Evolutionary conservation across 148 eudicot species (phyloP), one percentile per base, ranked within the genome.

Genomic region (Beta vulgaris): DNA sequence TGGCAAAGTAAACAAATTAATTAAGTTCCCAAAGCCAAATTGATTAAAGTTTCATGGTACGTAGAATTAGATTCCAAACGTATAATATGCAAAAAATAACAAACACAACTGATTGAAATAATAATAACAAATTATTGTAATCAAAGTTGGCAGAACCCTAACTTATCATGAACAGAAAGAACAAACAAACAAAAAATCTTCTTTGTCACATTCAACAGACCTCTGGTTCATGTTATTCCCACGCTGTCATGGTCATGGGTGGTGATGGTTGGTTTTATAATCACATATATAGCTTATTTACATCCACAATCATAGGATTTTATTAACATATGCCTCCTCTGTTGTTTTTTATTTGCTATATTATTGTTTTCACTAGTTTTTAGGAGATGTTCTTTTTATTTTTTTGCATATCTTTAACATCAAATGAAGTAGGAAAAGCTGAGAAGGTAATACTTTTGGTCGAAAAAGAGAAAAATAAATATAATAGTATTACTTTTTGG

Each of bases 211-310:
- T 70, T 49, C 61, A 51, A 36, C 12, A 21, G 34, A 53, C 25
- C 31, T 37, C 21, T 58, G 49, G 68, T 4, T 43, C 57, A 18
- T 54, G 71, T 35, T 66, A 26, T 54, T 54, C 51, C 44, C 23
- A 29, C 25, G 62, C 63, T 65, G 49, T 13, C 71, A 64, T 62
- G 19, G 49, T 13, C 71, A 64, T 62, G 19, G 69, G 60, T 23
- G 26, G 46, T 51, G 34, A 75, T 35, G 43, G 60, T 46, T 46
- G 43, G 19, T 61, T 29, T 51, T 25, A 25, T 19, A 15, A 44
- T 49, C 70, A 34, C 70, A n/a, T n/a, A n/a, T n/a, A n/a, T n/a
- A n/a, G 70, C 49, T 18, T 14, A 59, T 28, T 63, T 35, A 46
- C 70, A 64, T n/a, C 60, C 61, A 32, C 36, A 64, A 73, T 73